Base-by-base conservation (phyloP, 768 basidiomycete genomes). In the Suillus weaverae region DNA sequence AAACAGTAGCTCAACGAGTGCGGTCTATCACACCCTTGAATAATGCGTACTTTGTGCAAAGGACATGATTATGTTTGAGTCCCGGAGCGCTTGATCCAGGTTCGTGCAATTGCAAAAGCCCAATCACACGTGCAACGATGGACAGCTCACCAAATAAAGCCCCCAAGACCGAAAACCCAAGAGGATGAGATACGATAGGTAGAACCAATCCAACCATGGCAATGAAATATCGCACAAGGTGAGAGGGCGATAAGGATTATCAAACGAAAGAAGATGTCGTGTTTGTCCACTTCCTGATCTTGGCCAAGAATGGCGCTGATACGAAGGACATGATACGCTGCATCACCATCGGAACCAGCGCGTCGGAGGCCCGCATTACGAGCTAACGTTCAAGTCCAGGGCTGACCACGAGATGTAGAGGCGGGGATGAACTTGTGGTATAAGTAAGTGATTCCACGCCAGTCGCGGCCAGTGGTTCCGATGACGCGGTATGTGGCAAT, bases 221-320 rank as follows among this genome's bases (percentile, higher is more conserved):
- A 57, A 39, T 39, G 38, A 26, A 22, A 35, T 56, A n/a, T 35
- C 33, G 33, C n/a, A 22, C 26, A 53, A 20, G 51, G 39, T n/a
- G 26, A 59, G 57, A 59, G 57, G 57, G 18, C 57, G 57, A 59
- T 59, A 59, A 59, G 57, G 10, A n/a, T n/a, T 54, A 54, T 54
- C 32, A n/a, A 33, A 54, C 30, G 18, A 39, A 22, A 57, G 26
- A 59, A 41, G 57, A 10, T 20, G 38, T 59, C 38, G 39, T 41
- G 39, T 30, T 39, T 30, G 26, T 38, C 30, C 5, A 41, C 56
- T 41, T 59, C 22, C 9, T 30, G 36, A 38, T 59, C 38, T 38
- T 38, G 4, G 2, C 26, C 22, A 16, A 26, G 6, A 59, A 26
- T 59, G 38, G 57, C 57, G 39, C 39, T 30, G 57, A 41, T 41